Evolutionary conservation across 306 rosid species (phyloP), one percentile per base, ranked within the genome.

Genomic region (Pterocarpus macrocarpus): DNA sequence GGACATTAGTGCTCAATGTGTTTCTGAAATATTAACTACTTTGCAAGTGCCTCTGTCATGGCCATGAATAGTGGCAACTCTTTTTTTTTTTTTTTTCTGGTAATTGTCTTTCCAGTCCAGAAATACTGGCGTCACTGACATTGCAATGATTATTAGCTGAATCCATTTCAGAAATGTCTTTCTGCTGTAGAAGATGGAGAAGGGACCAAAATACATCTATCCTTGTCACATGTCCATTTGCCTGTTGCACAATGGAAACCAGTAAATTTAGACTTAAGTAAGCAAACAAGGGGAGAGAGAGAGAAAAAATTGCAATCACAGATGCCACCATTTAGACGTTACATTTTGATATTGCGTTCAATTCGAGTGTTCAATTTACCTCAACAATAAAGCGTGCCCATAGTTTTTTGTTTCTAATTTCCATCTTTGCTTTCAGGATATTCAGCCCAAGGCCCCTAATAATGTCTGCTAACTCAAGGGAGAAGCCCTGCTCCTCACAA

Each of bases 321-420:
- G 14, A 50, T 52, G 73, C 65, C 17, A 49, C 61, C 9, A 69
- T 61, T 70, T 52, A 36, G 17, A 50, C 69, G 69, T 66, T 50
- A 9, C 63, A 50, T 22, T 59, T 57, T 8, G 17, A 43, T 55
- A 44, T 17, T 45, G 36, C 16, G 12, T 41, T 38, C 15, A 41
- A 13, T 43, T 39, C 15, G 32, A 35, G 4, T 36, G 61, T 75
- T 38, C 4, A 38, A 69, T 69, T 85, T 84, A 92, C 99, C 99
- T 93, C 95, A 50, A 90, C 97, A 12, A 90, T 83, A 76, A 91
- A 93, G 35, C 76, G 89, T 16, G 91, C 90, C 97, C 98, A 95
- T 70, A 92, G 84, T 76, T 95, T 95, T 28, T 79, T 82, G 61
- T 84, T 91, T 79, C 86, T 86, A 35, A 65, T 43, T 75, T 95